Percentiles rank a stretch among this genome's conserved stretches.
Conservation (phyloP, 192 early-diverging fungal genomes). For the Kickxella alabastrina region DNA sequence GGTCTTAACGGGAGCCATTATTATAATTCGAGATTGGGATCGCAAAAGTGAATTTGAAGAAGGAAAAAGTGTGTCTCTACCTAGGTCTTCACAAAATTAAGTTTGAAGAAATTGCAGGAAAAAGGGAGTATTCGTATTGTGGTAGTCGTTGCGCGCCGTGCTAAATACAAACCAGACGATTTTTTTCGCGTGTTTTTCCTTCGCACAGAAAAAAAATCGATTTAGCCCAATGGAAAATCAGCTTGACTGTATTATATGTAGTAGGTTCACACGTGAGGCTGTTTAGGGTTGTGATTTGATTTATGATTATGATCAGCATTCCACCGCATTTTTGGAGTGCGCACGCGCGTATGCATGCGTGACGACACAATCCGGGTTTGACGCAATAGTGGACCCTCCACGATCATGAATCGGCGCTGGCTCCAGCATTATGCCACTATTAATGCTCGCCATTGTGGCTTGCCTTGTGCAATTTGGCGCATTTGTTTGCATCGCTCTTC, state of each 20-base stretch:
- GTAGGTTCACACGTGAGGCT: too few species aligned
- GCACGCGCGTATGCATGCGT: too few species aligned
- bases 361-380: too few species aligned
- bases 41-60: conserved; percentile 15
- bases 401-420: too few species aligned
- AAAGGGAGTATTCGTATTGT: conserved; percentile 19
- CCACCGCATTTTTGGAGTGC: too few species aligned
- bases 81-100: conserved; percentile 33
- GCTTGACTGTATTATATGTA: too few species aligned
- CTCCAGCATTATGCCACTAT: too few species aligned
- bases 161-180: conserved; percentile 1
- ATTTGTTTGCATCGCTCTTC: background rate
- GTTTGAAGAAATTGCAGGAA: conserved; percentile 41
- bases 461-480: background rate
- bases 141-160: background rate
- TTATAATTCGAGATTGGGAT: conserved; percentile 7
- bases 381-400: too few species aligned
- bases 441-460: background rate
- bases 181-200: background rate
- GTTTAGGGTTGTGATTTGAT: too few species aligned
- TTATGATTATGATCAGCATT: too few species aligned
- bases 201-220: background rate
- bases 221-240: too few species aligned
- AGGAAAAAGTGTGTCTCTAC: conserved; percentile 46
- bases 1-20: conserved; percentile 47